Evolutionary conservation across 2,329 filamentous ascomycete genomes (phyloP), one percentile per base, ranked within the genome.

Genomic region (Xylariaceae sp.): DNA sequence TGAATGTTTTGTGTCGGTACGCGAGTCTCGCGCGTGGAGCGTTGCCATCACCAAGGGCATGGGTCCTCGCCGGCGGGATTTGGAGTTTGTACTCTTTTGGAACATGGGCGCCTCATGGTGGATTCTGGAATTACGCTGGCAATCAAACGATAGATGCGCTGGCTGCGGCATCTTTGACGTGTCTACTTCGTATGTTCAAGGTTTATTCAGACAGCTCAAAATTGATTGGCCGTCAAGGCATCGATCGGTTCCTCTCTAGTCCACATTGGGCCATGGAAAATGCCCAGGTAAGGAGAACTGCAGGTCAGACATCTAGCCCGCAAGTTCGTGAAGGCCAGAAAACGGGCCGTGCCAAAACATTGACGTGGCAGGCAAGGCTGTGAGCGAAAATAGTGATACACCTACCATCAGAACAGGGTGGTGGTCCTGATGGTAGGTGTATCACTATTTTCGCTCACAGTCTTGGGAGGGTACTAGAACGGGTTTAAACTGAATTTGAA

Each of bases 281-380:
- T 26, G 23, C 10, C 35, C 37, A 62, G 37, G 41, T 46, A 54
- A 52, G 58, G 58, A 59, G 59, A 58, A 58, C 57, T 56, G 57
- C 59, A 55, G 55, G 57, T 41, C 55, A 44, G 52, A 43, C 50
- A 52, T 52, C 50, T 57, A 55, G 55, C 29, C 57, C 39, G 54
- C 36, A 50, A 23, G 50, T 53, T 60, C 52, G 37, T 39, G 11
- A 60, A 50, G 57, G 52, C 53, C 51, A 46, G 40, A 52, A 39
- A 61, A 58, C 36, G 30, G 57, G 53, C 45, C 50, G 42, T 55
- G 57, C 59, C 53, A 56, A 58, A 24, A 42, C 53, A 58, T 60
- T 60, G 58, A 60, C 58, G 58, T 60, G 58, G 55, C 58, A 60
- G 20, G 48, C n/a, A n/a, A n/a, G n/a, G n/a, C n/a, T n/a, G n/a